Evolutionary conservation across 2,329 filamentous ascomycete genomes (phyloP).

Genomic region (Shiraia bambusicola): DNA sequence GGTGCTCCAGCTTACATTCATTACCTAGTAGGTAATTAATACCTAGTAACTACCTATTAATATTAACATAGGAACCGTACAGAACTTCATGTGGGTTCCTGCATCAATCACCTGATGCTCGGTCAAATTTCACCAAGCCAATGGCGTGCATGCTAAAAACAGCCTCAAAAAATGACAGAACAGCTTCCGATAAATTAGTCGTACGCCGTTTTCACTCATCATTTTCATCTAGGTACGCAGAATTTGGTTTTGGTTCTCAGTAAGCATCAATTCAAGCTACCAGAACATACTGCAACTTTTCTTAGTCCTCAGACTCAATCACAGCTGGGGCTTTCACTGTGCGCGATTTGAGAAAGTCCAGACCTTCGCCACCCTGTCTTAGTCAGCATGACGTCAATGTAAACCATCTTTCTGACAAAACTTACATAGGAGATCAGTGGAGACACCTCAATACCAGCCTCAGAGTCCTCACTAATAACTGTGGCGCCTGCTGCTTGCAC

Average conservation of each 20-base stretch:
- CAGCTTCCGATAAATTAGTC: no score
- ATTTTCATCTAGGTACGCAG: neutral
- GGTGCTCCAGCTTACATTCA: no score
- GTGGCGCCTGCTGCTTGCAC: constrained; percentile 73
- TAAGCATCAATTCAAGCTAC: constrained; percentile 1
- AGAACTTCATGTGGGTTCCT: constrained; percentile 11
- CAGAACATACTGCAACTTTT: constrained; percentile 3
- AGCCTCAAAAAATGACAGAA: neutral
- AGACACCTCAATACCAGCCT: constrained; percentile 79
- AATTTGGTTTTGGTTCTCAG: neutral
- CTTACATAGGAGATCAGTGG: constrained; percentile 94
- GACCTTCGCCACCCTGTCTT: constrained; percentile 60
- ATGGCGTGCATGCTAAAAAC: neutral
- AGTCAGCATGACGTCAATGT: neutral
- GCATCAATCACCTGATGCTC: constrained; percentile 13
- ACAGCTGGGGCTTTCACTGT: constrained; percentile 65
- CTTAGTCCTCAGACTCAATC: constrained; percentile 60
- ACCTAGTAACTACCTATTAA: no score
- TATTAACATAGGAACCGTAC: no score
- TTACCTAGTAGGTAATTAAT: no score
- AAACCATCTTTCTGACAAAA: constrained; percentile 28
- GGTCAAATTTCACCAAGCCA: constrained; percentile 6
- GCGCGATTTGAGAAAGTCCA: constrained; percentile 61
- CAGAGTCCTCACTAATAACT: constrained; percentile 61
- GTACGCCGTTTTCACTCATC: neutral